Evolutionary conservation across 495 filamentous ascomycete species (phyloP).

Genomic region (Tuber brumale): DNA sequence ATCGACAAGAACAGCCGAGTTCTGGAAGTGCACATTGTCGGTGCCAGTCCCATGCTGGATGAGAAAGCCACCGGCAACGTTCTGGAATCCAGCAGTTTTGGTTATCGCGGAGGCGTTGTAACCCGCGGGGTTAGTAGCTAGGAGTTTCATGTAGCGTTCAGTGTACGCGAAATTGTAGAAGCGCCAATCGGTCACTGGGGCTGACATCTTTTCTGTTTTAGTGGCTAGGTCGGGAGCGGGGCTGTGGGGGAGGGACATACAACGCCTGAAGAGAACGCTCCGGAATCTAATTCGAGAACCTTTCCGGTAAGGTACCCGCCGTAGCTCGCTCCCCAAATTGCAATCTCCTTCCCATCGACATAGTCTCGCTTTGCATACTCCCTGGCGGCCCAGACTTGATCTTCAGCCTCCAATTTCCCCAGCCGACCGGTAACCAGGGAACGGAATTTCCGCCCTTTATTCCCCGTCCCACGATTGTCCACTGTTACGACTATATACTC

Average conservation of each 20-base stretch:
- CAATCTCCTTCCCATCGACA: constrained; percentile 50
- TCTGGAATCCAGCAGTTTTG: constrained; percentile 48
- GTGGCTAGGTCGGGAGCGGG: background rate
- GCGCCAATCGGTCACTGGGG: constrained; percentile 55
- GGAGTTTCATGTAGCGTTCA: constrained; percentile 59
- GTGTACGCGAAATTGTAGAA: constrained; percentile 61
- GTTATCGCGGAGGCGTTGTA: constrained; percentile 49
- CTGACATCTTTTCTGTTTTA: constrained; percentile 40
- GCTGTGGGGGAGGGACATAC: constrained; percentile 9
- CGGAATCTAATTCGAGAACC: constrained; percentile 51
- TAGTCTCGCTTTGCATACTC: constrained; percentile 45
- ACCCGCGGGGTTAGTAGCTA: constrained; percentile 47
- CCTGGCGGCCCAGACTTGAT: constrained; percentile 54
- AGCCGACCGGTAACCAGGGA: constrained; percentile 47
- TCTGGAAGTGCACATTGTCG: constrained; percentile 58
- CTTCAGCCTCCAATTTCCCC: constrained; percentile 51
- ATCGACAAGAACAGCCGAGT: constrained; percentile 51
- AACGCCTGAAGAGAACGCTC: constrained; percentile 50
- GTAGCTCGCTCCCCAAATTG: constrained; percentile 56
- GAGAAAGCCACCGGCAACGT: constrained; percentile 49
- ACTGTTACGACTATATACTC: constrained; percentile 53
- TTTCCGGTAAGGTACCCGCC: constrained; percentile 56
- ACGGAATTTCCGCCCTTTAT: constrained; percentile 51
- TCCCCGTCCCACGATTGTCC: constrained; percentile 55
- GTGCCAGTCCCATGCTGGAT: constrained; percentile 55